Evolutionary conservation across 75 land plant genomes (phyloP), one percentile per base, ranked within the genome.

Genomic region (Sequoiadendron giganteum): DNA sequence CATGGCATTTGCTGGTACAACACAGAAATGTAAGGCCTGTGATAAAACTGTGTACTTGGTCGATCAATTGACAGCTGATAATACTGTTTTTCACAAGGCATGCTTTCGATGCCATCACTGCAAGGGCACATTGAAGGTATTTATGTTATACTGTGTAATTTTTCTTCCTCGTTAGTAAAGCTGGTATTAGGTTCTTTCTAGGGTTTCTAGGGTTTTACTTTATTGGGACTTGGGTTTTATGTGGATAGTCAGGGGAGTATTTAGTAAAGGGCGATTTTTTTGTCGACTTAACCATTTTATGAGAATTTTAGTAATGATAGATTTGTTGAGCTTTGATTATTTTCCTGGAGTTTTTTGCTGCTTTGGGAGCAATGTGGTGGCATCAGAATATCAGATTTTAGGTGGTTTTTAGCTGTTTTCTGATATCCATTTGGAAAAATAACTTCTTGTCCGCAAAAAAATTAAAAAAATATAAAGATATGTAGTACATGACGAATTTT

Each of bases 71-170:
- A 86, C 91, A 15, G 90, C 92, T 85, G 96, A 95, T 82, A 83
- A 75, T 75, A 90, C 85, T 52, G 89, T 94, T 55, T 95, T 90
- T 87, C 96, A 95, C 89, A 92, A 89, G 90, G 86, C 93, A 47
- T 95, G 96, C 77, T 95, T 95, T 85, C 90, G 95, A 65, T 95
- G 96, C 88, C 95, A 91, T 56, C 95, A 95, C 87, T 95, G 96
- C 85, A 93, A 91, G 79, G 87, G 95, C 10, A 93, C 93, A 16
- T 92, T 95, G 80, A 92, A 93, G 95, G 96, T 95, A 85, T 85
- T 45, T 65, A 49, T 30, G 25, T 39, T 47, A 49, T 52, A 54
- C 86, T 76, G 58, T 3, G 1, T 54, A 47, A 54, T 85, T 55
- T 88, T 90, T 72, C 42, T 7, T 87, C 21, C 28, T 84, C 58